phyloP scores from a whole-genome alignment of 768 basidiomycete species.

The Multifurca ochricompacta region DNA sequence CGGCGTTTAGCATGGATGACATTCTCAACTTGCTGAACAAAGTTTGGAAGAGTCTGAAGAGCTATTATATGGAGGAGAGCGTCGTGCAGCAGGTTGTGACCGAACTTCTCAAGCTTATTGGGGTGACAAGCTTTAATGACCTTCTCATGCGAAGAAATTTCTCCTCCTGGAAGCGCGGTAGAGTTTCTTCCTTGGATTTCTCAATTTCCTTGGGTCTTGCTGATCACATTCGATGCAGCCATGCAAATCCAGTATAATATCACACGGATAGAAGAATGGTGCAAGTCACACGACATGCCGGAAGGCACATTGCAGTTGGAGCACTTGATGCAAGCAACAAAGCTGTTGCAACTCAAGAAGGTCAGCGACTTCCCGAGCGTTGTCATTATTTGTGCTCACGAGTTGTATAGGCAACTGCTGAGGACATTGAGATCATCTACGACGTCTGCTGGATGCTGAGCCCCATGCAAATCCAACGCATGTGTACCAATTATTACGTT shows the following conservation, averaged over 20 bases:
- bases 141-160: constrained; percentile 98
- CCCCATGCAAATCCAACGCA: constrained; percentile 97
- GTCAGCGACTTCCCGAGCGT: constrained; percentile 32
- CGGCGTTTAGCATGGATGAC: constrained; percentile 98
- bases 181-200: constrained; percentile 22
- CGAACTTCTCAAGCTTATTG: constrained; percentile 91
- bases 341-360: constrained; percentile 96
- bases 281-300: constrained; percentile 99
- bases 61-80: constrained; percentile 96
- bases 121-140: constrained; percentile 97
- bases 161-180: constrained; percentile 99
- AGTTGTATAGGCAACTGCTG: constrained; percentile 64
- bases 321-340: constrained; percentile 99
- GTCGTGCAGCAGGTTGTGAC: constrained; percentile 94
- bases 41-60: constrained; percentile 96
- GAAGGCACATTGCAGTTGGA: constrained; percentile 96
- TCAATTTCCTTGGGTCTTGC: neutral
- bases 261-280: constrained; percentile 97
- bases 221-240: constrained; percentile 41
- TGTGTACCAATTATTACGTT: constrained; percentile 98
- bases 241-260: constrained; percentile 99
- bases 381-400: neutral
- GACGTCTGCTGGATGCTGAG: constrained; percentile 99
- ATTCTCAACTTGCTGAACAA: constrained; percentile 95
- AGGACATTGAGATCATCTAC: constrained; percentile 98